Percentiles rank a stretch among this genome's conserved stretches.
Conservation (phyloP, 345 rosid species). For the Eutrema heterophyllum region DNA sequence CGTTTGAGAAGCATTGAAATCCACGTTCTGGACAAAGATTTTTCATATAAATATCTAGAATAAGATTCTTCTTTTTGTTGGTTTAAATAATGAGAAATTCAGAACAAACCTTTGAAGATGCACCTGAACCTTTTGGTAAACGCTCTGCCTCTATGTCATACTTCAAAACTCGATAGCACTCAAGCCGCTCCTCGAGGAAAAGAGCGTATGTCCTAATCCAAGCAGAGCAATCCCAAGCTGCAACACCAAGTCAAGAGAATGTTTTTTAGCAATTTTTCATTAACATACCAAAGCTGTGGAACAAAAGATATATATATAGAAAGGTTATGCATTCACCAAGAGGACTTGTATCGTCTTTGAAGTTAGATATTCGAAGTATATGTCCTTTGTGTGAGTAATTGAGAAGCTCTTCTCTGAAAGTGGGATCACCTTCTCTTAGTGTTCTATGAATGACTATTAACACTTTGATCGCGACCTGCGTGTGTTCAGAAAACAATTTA, state of each 20-base stretch:
- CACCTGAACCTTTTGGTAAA: slow-evolving; percentile 27
- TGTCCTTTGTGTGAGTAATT: slow-evolving; percentile 89
- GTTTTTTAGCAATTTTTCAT: neutral
- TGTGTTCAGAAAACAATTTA: neutral
- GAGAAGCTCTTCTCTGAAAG: slow-evolving; percentile 89
- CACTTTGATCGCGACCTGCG: slow-evolving; percentile 88
- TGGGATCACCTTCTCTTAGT: slow-evolving; percentile 94
- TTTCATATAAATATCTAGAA: neutral
- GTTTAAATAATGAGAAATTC: neutral
- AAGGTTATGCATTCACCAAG: slow-evolving; percentile 46
- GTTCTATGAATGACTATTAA: slow-evolving; percentile 92
- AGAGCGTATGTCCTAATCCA: slow-evolving; percentile 93
- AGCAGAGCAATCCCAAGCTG: slow-evolving; percentile 98
- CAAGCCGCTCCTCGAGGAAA: slow-evolving; percentile 90
- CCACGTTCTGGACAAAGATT: neutral
- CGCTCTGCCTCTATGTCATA: slow-evolving; percentile 76
- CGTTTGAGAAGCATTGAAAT: slow-evolving; percentile 22
- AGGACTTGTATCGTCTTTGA: slow-evolving; percentile 96
- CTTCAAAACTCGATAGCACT: slow-evolving; percentile 81
- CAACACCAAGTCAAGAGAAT: slow-evolving; percentile 12
- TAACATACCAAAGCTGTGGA: neutral
- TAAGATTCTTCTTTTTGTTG: neutral
- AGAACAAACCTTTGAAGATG: slow-evolving; percentile 34
- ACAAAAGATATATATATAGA: neutral
- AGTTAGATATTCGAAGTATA: slow-evolving; percentile 90